Base-by-base conservation (phyloP, 2,329 filamentous ascomycete genomes). In the Cladophialophora immunda region DNA sequence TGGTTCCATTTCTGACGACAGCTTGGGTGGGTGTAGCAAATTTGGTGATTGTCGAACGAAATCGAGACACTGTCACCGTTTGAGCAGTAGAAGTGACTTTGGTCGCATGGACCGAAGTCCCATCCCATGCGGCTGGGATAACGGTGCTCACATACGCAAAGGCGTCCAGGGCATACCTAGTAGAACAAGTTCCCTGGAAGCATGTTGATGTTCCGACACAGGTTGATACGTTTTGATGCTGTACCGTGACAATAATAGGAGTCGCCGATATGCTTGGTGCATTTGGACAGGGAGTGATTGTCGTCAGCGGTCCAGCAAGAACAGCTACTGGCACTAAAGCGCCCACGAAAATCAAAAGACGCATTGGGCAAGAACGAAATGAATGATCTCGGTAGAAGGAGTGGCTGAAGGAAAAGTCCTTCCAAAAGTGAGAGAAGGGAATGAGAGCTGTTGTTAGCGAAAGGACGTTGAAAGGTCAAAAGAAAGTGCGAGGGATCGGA, bases 111-210 rank as follows among this genome's bases (percentile, higher is more conserved):
- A 45, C 58, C 3, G 59, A 60, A 11, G 29, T 56, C 17, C 66
- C 66, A 41, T 68, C 58, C 62, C 64, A 68, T 29, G 62, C 65
- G 41, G 57, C 64, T 27, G 70, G 70, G 52, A 71, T 71, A 52
- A 68, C 61, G 9, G 70, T 71, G 58, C 58, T 70, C 30, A 71
- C 68, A 62, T 67, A 71, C 38, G 63, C 61, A 58, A 52, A 71
- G 7, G 68, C 70, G 36, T 66, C 61, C 29, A 65, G 64, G 4
- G 66, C 59, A 59, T 67, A 63, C 6, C 50, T 64, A 25, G 65
- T 68, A 29, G 52, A 53, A 54, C 68, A 70, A 22, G 60, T 25
- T 32, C 68, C 68, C 9, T 58, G 55, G 59, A 64, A 57, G 41
- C 66, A 70, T n/a, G 63, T 36, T 19, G 69, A 60, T 13, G 36